phyloP scores from a whole-genome alignment of 352 stramenopile genomes.

The Peronospora destructor region DNA sequence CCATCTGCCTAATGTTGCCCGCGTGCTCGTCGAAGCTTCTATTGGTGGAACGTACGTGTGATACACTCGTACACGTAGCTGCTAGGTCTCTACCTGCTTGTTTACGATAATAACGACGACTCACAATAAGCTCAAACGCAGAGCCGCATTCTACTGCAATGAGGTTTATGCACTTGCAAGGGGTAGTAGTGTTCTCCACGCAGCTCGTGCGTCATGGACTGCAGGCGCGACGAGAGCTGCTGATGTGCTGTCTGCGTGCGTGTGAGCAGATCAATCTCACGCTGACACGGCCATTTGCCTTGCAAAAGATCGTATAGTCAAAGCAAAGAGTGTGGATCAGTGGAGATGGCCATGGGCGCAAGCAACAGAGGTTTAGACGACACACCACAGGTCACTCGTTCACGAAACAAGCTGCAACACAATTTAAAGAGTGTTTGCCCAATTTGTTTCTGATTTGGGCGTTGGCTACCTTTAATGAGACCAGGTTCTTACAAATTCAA shows the following conservation, averaged over 20 bases:
- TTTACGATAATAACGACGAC: background rate
- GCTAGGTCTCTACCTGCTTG: conserved; percentile 50
- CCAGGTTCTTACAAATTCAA: too few relatives aligned
- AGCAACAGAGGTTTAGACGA: background rate
- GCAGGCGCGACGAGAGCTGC: conserved; percentile 40
- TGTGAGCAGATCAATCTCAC: conserved; percentile 50
- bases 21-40: conserved; percentile 25
- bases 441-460: too few relatives aligned
- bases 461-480: too few relatives aligned
- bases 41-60: conserved; percentile 54
- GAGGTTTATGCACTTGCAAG: conserved; percentile 21
- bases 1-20: conserved; percentile 39
- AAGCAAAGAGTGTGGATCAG: conserved; percentile 1
- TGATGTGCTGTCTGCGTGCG: conserved; percentile 38
- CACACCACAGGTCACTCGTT: conserved; percentile 18
- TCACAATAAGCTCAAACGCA: background rate
- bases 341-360: background rate
- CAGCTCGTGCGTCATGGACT: conserved; percentile 45
- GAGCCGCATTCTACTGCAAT: background rate
- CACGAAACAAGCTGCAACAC: too few relatives aligned
- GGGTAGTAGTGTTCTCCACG: conserved; percentile 58
- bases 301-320: conserved; percentile 35
- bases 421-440: too few relatives aligned
- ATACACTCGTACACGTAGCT: conserved; percentile 49
- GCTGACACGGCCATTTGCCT: conserved; percentile 44